Evolutionary conservation across 2,329 filamentous ascomycete genomes (phyloP).

Genomic region (Ophiosphaerella narmari): DNA sequence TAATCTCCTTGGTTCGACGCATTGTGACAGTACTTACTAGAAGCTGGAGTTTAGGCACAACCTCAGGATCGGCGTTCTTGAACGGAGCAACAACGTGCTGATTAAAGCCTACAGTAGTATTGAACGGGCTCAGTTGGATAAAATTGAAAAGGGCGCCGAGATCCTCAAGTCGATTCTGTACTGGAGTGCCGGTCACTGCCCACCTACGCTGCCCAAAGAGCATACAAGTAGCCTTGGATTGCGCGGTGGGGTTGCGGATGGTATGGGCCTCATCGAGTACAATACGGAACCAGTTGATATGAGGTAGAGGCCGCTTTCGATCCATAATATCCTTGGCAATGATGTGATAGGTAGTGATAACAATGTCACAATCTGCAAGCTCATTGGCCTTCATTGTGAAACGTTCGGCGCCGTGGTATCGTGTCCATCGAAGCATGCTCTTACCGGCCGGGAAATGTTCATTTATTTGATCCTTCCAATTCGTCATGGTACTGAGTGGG

Average conservation of each 20-base stretch:
- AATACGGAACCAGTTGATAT: constrained; percentile 89
- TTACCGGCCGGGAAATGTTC: constrained; percentile 71
- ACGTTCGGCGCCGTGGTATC: constrained; percentile 84
- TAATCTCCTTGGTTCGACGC: constrained; percentile 83
- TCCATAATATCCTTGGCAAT: constrained; percentile 73
- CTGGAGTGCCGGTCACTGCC: constrained; percentile 96
- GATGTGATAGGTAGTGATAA: constrained; percentile 92
- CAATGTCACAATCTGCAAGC: constrained; percentile 76
- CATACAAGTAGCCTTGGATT: constrained; percentile 82
- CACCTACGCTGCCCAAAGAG: constrained; percentile 82
- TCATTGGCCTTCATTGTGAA: constrained; percentile 63
- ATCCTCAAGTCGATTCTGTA: constrained; percentile 89
- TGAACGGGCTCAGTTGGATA: constrained; percentile 81
- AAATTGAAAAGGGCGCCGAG: constrained; percentile 86
- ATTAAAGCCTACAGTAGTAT: constrained; percentile 75
- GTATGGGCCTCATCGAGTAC: constrained; percentile 94
- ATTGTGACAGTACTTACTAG: constrained; percentile 95
- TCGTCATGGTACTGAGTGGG: constrained; percentile 86
- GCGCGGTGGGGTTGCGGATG: constrained; percentile 84
- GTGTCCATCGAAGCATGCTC: constrained; percentile 67
- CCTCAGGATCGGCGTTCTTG: constrained; percentile 82
- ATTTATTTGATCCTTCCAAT: constrained; percentile 93
- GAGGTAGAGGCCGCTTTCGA: constrained; percentile 70
- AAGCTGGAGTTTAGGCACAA: constrained; percentile 81
- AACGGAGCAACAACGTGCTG: constrained; percentile 83